Base-by-base conservation (phyloP, 2,329 filamentous ascomycete genomes). In the Fusarium dimerum region DNA sequence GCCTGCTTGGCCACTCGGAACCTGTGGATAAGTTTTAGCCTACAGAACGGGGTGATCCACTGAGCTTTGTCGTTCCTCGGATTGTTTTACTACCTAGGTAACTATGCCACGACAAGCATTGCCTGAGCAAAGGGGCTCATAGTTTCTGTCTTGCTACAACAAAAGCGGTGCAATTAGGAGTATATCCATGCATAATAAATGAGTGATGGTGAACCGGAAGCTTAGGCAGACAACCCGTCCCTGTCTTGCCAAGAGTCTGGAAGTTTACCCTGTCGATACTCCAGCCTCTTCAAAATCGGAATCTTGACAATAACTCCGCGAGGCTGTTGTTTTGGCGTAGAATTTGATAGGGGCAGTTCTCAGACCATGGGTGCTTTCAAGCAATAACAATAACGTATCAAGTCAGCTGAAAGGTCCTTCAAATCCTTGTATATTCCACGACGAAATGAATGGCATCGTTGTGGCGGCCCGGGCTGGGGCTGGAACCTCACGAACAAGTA, bases 211-310 rank as follows among this genome's bases (percentile, higher is more conserved):
- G 61, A 59, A 57, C 55, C 51, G 57, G 57, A 46, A 60, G 45
- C 57, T 55, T 55, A 52, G 55, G 55, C 52, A 54, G 57, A 57
- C 45, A 52, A 62, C 54, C 45, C 46, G 54, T 51, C 51, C 54
- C 50, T 53, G 56, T 54, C 52, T 36, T 57, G 59, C 60, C 60
- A 59, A 63, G 60, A 57, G 61, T 54, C 54, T 64, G 56, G 57
- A 59, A 48, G 52, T 60, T 60, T 56, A 54, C 45, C 40, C 45
- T 64, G 49, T 48, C 51, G 47, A 54, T 59, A 15, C 32, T 59
- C 55, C 59, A 63, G 52, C 62, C 59, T 60, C 62, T 56, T 63
- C 57, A 52, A 50, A 41, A 41, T 17, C 11, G 40, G n/a, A 20
- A 41, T 40, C 17, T 50, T 34, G 26, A 26, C 26, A 17, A 43